Base-by-base conservation (phyloP, 345 rosid species). In the Trapa bicornis region DNA sequence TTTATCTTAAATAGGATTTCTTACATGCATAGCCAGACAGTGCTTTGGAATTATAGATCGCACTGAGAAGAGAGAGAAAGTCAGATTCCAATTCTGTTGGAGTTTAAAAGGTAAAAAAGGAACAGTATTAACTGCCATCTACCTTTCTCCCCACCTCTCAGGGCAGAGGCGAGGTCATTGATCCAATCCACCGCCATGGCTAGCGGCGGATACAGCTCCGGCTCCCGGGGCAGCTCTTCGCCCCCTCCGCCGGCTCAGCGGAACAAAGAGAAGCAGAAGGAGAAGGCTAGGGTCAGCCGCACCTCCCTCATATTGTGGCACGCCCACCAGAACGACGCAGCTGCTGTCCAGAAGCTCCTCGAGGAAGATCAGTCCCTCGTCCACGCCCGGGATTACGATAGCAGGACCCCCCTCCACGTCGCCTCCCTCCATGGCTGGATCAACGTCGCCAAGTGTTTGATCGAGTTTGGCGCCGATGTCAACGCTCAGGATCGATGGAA, bases 401-500 rank as follows among this genome's bases (percentile, higher is more conserved):
- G 63, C 65, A 88, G 99, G 48, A 91, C 99, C 69, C 97, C 97
- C 43, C 89, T 91, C 52, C 99, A 94, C 67, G 99, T 91, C 5
- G 97, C 97, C 36, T 94, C 99, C 2, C 95, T 94, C 72, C 97
- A 87, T 39, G 99, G 99, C 37, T 94, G 91, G 97, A 71, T 86
- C 82, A 92, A 91, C 45, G 93, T 94, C 39, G 93, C 89, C 69
- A 82, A 86, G 80, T 91, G 96, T 80, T 77, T 94, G 70, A 79
- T 94, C 52, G 93, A 94, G 63, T 84, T 69, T 65, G 93, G 97
- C 64, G 97, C 99, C 65, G 97, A 94, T 65, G 96, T 94, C 88
- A 94, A 94, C 89, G 95, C 99, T 39, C 97, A 88, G 76, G 99
- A 94, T 78, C 89, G 99, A 63, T 94, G 99, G 99, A 94, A 91